Evolutionary conservation across 2,329 filamentous ascomycete genomes (phyloP).

Genomic region (Emmonsiellopsis sp.): DNA sequence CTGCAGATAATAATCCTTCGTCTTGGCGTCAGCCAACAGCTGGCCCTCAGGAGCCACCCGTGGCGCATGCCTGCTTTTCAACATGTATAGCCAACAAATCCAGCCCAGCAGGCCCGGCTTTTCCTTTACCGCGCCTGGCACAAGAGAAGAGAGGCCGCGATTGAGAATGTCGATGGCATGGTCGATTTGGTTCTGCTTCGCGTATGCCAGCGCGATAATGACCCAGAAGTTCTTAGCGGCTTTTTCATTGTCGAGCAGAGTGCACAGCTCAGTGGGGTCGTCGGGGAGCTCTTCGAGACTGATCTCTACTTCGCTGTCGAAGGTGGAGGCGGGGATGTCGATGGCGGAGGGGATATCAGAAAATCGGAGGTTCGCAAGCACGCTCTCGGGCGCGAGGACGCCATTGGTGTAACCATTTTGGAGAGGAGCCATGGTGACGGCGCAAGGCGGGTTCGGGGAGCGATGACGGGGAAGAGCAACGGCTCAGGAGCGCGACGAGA

Average conservation of each 20-base stretch:
- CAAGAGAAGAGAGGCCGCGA: conserved; percentile 64
- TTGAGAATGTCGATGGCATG: conserved; percentile 64
- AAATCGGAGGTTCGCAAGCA: conserved; percentile 40
- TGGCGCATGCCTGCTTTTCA: conserved; percentile 76
- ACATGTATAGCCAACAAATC: conserved; percentile 83
- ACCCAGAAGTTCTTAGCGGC: conserved; percentile 93
- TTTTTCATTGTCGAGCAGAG: conserved; percentile 85
- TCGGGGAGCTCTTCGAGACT: conserved; percentile 84
- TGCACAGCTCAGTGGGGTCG: conserved; percentile 90
- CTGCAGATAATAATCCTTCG: conserved; percentile 88
- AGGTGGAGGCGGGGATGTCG: conserved; percentile 54
- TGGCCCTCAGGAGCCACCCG: conserved; percentile 56
- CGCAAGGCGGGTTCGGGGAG: not conserved
- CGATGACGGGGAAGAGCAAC: not conserved
- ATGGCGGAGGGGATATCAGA: conserved; percentile 54
- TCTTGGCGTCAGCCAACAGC: conserved; percentile 63
- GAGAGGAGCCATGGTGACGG: conserved; percentile 39
- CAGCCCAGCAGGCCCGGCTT: conserved; percentile 75
- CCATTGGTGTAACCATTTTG: conserved; percentile 45
- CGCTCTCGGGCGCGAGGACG: conserved; percentile 23
- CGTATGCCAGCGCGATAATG: conserved; percentile 92
- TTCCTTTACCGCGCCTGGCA: conserved; percentile 63
- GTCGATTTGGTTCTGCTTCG: conserved; percentile 89
- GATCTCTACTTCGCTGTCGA: conserved; percentile 71
- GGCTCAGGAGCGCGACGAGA: not conserved